A percentile compares a stretch with the other conserved stretches of the same genome.
phyloP scores from a whole-genome alignment of 352 stramenopile genomes.

The Hyaloperonospora arabidopsidis region DNA sequence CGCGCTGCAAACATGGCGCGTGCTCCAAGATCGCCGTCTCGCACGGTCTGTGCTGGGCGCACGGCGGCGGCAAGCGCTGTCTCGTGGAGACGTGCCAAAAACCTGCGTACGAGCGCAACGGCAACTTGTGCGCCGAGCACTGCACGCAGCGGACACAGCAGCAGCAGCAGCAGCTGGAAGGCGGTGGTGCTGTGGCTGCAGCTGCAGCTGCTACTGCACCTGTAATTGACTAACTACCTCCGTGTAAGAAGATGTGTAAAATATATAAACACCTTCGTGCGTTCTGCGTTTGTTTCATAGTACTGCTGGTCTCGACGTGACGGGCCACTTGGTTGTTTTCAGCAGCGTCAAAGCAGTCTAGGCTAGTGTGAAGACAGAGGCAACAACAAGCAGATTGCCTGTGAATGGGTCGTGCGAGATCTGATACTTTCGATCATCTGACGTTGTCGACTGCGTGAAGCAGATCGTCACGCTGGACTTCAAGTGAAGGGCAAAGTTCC shows the following conservation, averaged over 20 bases:
- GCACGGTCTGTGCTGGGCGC: constrained; percentile 42
- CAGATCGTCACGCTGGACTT: too few species aligned
- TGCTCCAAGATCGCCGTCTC: constrained; percentile 58
- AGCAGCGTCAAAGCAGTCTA: too few species aligned
- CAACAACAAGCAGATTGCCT: too few species aligned
- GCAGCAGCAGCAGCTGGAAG: background rate
- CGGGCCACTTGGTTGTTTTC: too few species aligned
- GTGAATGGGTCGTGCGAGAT: too few species aligned
- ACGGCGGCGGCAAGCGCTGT: constrained; percentile 44
- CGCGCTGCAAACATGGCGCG: constrained; percentile 40
- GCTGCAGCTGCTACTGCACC: background rate
- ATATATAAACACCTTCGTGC: background rate
- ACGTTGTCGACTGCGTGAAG: too few species aligned
- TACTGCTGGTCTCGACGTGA: too few species aligned
- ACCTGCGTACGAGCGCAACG: constrained; percentile 39
- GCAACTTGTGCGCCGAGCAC: constrained; percentile 41
- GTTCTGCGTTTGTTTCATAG: background rate
- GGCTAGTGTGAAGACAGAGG: too few species aligned
- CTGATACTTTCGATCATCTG: too few species aligned
- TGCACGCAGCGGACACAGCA: constrained; percentile 10
- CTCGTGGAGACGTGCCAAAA: constrained; percentile 35
- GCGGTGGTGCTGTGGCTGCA: too few species aligned
- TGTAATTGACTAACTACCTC: background rate
- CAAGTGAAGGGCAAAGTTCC: too few species aligned
- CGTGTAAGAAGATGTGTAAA: background rate